A percentile compares a stretch with the other conserved stretches of the same genome.
Evolutionary conservation across 2,329 filamentous ascomycete genomes (phyloP).

Genomic region (Ceratocystis alfenasii): DNA sequence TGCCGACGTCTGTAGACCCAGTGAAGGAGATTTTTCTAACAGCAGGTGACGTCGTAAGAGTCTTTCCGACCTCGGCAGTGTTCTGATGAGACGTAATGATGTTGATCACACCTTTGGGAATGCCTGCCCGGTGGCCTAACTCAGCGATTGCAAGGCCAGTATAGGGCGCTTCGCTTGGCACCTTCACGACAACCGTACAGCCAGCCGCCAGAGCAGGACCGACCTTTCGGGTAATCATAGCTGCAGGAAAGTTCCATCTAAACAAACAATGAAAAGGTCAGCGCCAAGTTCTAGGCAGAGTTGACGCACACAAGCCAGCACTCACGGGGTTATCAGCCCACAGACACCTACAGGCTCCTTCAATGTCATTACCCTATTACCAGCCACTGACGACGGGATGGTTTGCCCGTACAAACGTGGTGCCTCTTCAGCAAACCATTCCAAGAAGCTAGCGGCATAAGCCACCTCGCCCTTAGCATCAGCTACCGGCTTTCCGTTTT

Average conservation of each 20-base stretch:
- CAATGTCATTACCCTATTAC: conserved; percentile 64
- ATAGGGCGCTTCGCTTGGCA: conserved; percentile 83
- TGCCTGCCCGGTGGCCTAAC: conserved; percentile 72
- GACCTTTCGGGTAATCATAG: conserved; percentile 62
- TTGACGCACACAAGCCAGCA: not conserved
- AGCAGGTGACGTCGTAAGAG: conserved; percentile 56
- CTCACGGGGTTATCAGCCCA: conserved; percentile 63
- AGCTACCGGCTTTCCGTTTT: conserved; percentile 75
- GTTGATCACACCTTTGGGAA: conserved; percentile 85
- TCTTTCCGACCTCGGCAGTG: conserved; percentile 64
- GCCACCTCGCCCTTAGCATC: conserved; percentile 61
- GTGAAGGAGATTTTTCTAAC: conserved; percentile 92
- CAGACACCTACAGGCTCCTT: conserved; percentile 79
- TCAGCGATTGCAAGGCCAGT: conserved; percentile 80
- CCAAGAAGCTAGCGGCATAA: conserved; percentile 64
- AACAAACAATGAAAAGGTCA: conserved; percentile 1
- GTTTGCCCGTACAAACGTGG: conserved; percentile 62
- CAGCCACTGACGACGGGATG: conserved; percentile 56
- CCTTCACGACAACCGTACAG: conserved; percentile 86
- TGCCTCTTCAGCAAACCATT: conserved; percentile 74
- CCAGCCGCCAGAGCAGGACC: conserved; percentile 78
- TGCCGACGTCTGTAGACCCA: conserved; percentile 58
- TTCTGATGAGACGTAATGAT: conserved; percentile 70
- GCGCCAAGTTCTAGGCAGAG: not conserved
- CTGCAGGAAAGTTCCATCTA: conserved; percentile 73